Base-by-base conservation (phyloP, 2,329 filamentous ascomycete genomes). In the Claviceps arundinis region DNA sequence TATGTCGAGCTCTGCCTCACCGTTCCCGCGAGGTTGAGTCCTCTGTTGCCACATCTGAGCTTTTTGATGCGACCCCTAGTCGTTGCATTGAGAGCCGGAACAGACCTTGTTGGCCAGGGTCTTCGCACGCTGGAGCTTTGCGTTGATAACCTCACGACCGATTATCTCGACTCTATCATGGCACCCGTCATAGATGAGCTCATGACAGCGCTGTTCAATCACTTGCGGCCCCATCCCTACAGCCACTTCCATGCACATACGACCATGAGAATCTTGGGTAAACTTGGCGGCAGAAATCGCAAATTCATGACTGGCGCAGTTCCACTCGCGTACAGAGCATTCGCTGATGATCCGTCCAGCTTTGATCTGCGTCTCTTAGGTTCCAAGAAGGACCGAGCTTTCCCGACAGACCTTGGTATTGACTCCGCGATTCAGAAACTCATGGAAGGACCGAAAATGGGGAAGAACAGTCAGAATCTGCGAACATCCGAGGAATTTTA, bases 121-220 rank as follows among this genome's bases (percentile, higher is more conserved):
- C 74, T 99, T 6, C 77, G 94, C 30, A 99, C 93, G 0, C 73
- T 99, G 5, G 93, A 99, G 63, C 78, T 99, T 2, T 99, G 93
- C 62, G 93, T 99, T 17, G 93, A 99, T 57, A 99, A 99, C 60
- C 77, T 99, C 0, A 98, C 94, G 0, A 91, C 93, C 0, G 93
- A 98, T 62, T 99, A 98, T 63, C 73, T 99, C 14, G 93, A 99
- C 60, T 94, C 93, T 0, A 97, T 99, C 61, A 98, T 98, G 91
- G 89, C 91, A 2, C 94, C 93, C 0, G 94, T 97, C 26, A 97
- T 99, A 67, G 91, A 98, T 61, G 93, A 99, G 64, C 75, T 99
- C 45, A 98, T 98, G 93, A 93, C 89, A 47, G 91, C 91, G 1
- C 75, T 99, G 1, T 98, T 95, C 76, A 90, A 96, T 57, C 94